phyloP scores from a whole-genome alignment of 2,329 filamentous ascomycete species.

The Aspergillus fumigatiaffinis region DNA sequence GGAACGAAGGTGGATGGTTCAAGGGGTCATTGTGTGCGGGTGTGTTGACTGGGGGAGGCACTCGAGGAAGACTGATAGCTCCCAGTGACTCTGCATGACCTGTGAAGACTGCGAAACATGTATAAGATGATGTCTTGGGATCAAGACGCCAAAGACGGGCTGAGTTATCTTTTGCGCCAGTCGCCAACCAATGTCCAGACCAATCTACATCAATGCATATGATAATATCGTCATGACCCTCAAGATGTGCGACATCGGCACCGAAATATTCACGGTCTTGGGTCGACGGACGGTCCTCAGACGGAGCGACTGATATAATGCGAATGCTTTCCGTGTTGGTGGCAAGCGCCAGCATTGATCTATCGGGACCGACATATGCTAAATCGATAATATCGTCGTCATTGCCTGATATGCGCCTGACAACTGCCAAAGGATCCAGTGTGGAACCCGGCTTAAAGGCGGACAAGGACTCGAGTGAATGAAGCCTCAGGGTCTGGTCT shows the following conservation, averaged over 20 bases:
- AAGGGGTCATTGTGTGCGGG: conserved; percentile 69
- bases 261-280: conserved; percentile 66
- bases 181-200: conserved; percentile 95
- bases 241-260: conserved; percentile 78
- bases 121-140: conserved; percentile 66
- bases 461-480: conserved; percentile 49
- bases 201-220: conserved; percentile 92
- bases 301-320: conserved; percentile 65
- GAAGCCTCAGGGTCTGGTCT: conserved; percentile 81
- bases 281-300: conserved; percentile 29
- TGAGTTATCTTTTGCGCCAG: conserved; percentile 94
- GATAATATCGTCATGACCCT: conserved; percentile 91
- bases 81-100: conserved; percentile 93
- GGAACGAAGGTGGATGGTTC: conserved; percentile 73
- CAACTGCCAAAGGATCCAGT: conserved; percentile 56
- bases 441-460: conserved; percentile 37
- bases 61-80: conserved; percentile 77
- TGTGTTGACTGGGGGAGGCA: conserved; percentile 63
- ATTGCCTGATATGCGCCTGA: conserved; percentile 85
- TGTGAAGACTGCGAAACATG: conserved; percentile 76
- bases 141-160: conserved; percentile 89
- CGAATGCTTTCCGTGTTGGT: conserved; percentile 94
- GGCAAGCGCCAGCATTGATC: conserved; percentile 78
- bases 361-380: conserved; percentile 75
- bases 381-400: conserved; percentile 98